phyloP scores from a whole-genome alignment of 2,329 filamentous ascomycete species.

The Talaromyces verruculosus region DNA sequence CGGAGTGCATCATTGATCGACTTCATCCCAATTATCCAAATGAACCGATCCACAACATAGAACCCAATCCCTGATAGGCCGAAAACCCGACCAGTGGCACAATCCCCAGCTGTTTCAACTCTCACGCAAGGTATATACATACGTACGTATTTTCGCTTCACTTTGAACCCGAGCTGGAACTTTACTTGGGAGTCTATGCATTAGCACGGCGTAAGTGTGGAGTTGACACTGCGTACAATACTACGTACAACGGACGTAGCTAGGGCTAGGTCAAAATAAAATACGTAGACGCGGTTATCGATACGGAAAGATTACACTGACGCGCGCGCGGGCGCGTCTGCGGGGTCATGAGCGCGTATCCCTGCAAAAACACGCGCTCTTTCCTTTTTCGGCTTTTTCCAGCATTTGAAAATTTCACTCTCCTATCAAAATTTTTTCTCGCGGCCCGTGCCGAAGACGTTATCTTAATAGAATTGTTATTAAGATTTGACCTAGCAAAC shows the following conservation, averaged over 20 bases:
- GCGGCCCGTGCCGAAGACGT: conserved; percentile 13
- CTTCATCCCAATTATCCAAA: background rate
- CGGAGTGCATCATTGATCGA: background rate
- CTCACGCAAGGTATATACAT: background rate
- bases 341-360: conserved; percentile 16
- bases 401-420: background rate
- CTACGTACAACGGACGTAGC: too few relatives aligned
- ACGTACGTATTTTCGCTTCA: conserved; percentile 9
- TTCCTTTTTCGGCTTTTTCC: conserved; percentile 1
- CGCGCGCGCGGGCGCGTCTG: conserved; percentile 19
- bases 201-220: background rate
- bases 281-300: conserved; percentile 16
- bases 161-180: conserved; percentile 9
- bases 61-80: background rate
- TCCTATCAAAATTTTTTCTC: background rate
- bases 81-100: background rate
- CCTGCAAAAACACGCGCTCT: background rate
- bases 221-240: background rate
- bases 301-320: conserved; percentile 19
- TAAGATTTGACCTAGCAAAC: background rate
- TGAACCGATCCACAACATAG: background rate
- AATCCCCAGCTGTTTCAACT: background rate
- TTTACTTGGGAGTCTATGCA: conserved; percentile 15
- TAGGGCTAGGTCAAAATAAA: conserved; percentile 13
- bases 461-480: background rate